Evolutionary conservation across 441 rosid genomes (phyloP).

Genomic region (Mallotus repandus): DNA sequence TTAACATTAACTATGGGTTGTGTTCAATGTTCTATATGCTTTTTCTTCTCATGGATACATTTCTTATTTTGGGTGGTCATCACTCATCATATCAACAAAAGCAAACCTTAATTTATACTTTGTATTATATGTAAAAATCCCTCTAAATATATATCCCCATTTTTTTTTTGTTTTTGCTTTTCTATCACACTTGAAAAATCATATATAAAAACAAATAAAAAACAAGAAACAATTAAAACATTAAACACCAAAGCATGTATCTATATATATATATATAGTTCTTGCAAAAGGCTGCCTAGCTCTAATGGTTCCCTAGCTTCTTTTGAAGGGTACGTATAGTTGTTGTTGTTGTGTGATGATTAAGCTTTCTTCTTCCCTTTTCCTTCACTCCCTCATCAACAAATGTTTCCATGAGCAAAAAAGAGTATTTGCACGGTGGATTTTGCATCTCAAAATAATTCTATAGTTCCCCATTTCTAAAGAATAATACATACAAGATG

Average conservation of each 20-base stretch:
- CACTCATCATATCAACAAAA: background rate
- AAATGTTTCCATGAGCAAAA: background rate
- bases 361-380: constrained; percentile 30
- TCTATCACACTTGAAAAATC: constrained; percentile 11
- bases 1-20: background rate
- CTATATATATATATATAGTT: constrained; percentile 1
- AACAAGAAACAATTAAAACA: background rate
- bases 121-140: background rate
- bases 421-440: constrained; percentile 1
- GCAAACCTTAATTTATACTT: background rate
- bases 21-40: background rate
- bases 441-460: constrained; percentile 19
- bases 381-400: constrained; percentile 1
- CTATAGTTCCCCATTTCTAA: constrained; percentile 24
- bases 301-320: constrained; percentile 25
- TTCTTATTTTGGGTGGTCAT: background rate
- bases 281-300: constrained; percentile 21
- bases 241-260: constrained; percentile 18
- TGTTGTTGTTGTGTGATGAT: constrained; percentile 19
- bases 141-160: background rate
- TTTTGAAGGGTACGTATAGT: constrained; percentile 14
- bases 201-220: background rate
- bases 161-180: background rate
- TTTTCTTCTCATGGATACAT: background rate
- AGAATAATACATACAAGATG: constrained; percentile 33